A percentile compares a stretch with the other conserved stretches of the same genome.
Evolutionary conservation across 2,329 filamentous ascomycete species (phyloP).

Genomic region (Exophiala alcalophila): DNA sequence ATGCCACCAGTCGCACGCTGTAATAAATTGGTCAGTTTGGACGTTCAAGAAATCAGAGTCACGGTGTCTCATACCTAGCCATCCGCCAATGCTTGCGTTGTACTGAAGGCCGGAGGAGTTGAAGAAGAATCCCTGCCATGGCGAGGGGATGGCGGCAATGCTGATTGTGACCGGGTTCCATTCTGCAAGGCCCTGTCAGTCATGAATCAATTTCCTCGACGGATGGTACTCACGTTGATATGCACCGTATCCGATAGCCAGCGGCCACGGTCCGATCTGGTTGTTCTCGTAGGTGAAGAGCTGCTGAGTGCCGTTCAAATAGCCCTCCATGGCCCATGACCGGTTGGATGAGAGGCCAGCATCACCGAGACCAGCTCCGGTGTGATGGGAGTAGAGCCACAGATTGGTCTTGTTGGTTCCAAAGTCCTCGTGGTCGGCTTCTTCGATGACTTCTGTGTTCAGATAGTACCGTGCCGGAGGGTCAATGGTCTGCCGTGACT

Average conservation of each 20-base stretch:
- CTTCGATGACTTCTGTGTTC: constrained; percentile 24
- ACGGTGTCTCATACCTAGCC: constrained; percentile 19
- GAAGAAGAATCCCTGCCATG: constrained; percentile 25
- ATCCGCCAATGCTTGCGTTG: constrained; percentile 22
- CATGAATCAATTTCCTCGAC: background rate
- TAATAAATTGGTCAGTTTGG: constrained; percentile 11
- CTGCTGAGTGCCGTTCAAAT: constrained; percentile 27
- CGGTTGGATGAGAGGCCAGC: constrained; percentile 24
- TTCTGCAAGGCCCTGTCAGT: constrained; percentile 17
- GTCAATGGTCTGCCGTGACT: constrained; percentile 19
- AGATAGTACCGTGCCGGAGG: constrained; percentile 26
- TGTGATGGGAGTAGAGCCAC: constrained; percentile 29
- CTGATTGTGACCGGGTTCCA: constrained; percentile 27
- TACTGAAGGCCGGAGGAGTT: constrained; percentile 29
- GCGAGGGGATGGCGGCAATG: constrained; percentile 13
- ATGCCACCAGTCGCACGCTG: constrained; percentile 31
- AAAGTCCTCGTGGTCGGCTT: constrained; percentile 19
- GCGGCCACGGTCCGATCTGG: constrained; percentile 27
- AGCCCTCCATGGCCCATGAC: constrained; percentile 23
- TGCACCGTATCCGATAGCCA: constrained; percentile 15
- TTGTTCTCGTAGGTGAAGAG: constrained; percentile 26
- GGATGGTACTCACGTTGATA: constrained; percentile 27
- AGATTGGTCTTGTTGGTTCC: constrained; percentile 29
- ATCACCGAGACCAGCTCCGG: constrained; percentile 29
- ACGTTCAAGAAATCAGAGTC: background rate